Percentiles rank a stretch among this genome's conserved stretches.
Evolutionary conservation across 1,284 basidiomycete species (phyloP).

Genomic region (Tylopilus sp.): DNA sequence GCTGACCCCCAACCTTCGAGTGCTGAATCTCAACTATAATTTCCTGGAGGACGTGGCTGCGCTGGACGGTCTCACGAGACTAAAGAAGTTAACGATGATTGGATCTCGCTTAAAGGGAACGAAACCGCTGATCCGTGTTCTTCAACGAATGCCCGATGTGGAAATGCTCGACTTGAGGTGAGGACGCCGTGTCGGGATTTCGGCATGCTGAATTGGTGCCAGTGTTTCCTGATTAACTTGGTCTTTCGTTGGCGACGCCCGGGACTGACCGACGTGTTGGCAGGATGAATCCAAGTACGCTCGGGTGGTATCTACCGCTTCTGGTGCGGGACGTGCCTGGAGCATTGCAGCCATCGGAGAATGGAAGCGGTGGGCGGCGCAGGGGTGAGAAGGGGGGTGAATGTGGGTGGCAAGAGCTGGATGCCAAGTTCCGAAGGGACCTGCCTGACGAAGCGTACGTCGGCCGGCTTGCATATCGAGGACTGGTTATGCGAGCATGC

Average conservation of each 20-base stretch:
- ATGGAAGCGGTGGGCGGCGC: constrained; percentile 24
- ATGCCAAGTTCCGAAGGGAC: constrained; percentile 81
- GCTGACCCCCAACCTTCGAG: constrained; percentile 83
- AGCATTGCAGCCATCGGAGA: constrained; percentile 61
- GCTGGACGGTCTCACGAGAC: constrained; percentile 68
- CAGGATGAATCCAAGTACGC: constrained; percentile 92
- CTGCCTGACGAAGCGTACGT: constrained; percentile 85
- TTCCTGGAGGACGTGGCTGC: constrained; percentile 72
- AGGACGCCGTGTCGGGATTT: constrained; percentile 32
- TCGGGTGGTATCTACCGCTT: constrained; percentile 91
- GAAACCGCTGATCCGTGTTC: constrained; percentile 64
- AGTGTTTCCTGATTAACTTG: not conserved
- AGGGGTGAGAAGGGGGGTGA: constrained; percentile 32
- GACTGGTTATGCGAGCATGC: constrained; percentile 77
- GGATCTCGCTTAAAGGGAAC: constrained; percentile 76
- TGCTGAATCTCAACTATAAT: constrained; percentile 95
- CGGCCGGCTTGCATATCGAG: constrained; percentile 82
- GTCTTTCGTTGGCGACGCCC: constrained; percentile 15
- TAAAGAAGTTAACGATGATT: constrained; percentile 82
- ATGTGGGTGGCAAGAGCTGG: constrained; percentile 66
- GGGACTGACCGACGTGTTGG: constrained; percentile 26
- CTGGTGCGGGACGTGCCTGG: constrained; percentile 67
- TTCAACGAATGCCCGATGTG: constrained; percentile 70
- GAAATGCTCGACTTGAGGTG: constrained; percentile 91
- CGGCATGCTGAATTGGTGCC: constrained; percentile 9